Percentiles rank a stretch among this genome's conserved stretches.
Conservation (phyloP, 352 stramenopile genomes). For the Globisporangium parvum region DNA sequence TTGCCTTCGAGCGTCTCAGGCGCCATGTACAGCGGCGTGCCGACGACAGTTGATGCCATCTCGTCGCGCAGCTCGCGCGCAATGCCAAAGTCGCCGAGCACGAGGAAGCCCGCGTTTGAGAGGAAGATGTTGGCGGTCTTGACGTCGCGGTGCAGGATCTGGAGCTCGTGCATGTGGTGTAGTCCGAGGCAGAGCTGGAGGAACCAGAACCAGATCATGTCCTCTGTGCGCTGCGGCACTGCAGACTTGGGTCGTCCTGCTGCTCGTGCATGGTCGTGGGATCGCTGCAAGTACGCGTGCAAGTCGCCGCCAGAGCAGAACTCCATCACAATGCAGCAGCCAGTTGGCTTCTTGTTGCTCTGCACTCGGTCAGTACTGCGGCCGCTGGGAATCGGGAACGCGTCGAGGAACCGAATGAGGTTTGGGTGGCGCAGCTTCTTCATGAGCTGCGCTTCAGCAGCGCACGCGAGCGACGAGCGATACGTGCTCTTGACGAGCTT, state of each 20-base stretch:
- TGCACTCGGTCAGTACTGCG: not conserved
- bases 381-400: constrained; percentile 19
- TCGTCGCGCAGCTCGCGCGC: constrained; percentile 30
- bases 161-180: constrained; percentile 82
- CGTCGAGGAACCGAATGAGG: constrained; percentile 85
- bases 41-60: constrained; percentile 74
- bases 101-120: constrained; percentile 47
- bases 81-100: constrained; percentile 89
- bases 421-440: constrained; percentile 86
- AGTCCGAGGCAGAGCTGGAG: constrained; percentile 87
- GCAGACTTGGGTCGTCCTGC: not conserved
- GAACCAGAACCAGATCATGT: constrained; percentile 87
- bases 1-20: constrained; percentile 81
- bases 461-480: constrained; percentile 12
- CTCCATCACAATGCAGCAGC: constrained; percentile 87
- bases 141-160: constrained; percentile 83
- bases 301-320: constrained; percentile 86
- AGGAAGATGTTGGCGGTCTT: constrained; percentile 91
- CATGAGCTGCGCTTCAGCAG: constrained; percentile 67
- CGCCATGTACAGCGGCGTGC: constrained; percentile 88
- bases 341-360: constrained; percentile 12
- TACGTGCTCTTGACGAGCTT: constrained; percentile 79
- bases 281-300: constrained; percentile 24
- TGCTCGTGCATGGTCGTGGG: not conserved
- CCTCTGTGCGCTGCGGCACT: constrained; percentile 30